Conservation (phyloP, 2,329 filamentous ascomycete species). For the Neopestalotiopsis clavispora region DNA sequence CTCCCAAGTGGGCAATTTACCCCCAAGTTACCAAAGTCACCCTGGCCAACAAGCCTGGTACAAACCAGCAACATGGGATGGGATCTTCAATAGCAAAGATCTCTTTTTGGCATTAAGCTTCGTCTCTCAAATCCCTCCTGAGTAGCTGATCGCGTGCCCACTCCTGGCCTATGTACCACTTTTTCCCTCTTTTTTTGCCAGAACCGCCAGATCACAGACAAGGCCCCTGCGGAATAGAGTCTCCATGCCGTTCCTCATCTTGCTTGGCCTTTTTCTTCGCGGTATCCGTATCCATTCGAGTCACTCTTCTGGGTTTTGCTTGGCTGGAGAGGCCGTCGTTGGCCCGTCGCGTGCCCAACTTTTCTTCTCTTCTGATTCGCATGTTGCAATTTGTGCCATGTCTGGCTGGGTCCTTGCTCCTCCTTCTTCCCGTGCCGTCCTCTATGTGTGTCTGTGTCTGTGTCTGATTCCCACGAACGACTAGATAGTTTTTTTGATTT, state of each 20-base stretch:
- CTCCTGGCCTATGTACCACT: not conserved
- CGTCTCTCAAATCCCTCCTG: conserved; percentile 6
- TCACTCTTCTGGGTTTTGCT: not conserved
- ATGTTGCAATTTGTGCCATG: not conserved
- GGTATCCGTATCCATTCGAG: not conserved
- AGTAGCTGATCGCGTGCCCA: conserved; percentile 16
- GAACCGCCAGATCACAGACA: not conserved
- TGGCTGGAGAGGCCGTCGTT: conserved; percentile 1
- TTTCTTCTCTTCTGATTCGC: not conserved
- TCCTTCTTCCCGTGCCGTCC: not conserved
- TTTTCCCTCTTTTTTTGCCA: not conserved
- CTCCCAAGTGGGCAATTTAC: not conserved
- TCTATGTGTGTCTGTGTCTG: not conserved
- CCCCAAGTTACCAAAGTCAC: no score
- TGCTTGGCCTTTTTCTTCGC: not conserved
- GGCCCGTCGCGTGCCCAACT: conserved; percentile 2
- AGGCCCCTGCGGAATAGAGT: not conserved
- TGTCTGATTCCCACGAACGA: not conserved
- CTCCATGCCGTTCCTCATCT: conserved; percentile 1
- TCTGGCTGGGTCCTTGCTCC: not conserved
- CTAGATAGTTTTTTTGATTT: not conserved
- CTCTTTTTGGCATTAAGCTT: conserved; percentile 7
- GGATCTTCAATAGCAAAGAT: conserved; percentile 8
- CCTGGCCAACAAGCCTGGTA: no score
- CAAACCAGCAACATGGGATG: not conserved